Percentiles rank a stretch among this genome's conserved stretches.
phyloP scores from a whole-genome alignment of 1,284 basidiomycete genomes.

The Meripilus lineatus region DNA sequence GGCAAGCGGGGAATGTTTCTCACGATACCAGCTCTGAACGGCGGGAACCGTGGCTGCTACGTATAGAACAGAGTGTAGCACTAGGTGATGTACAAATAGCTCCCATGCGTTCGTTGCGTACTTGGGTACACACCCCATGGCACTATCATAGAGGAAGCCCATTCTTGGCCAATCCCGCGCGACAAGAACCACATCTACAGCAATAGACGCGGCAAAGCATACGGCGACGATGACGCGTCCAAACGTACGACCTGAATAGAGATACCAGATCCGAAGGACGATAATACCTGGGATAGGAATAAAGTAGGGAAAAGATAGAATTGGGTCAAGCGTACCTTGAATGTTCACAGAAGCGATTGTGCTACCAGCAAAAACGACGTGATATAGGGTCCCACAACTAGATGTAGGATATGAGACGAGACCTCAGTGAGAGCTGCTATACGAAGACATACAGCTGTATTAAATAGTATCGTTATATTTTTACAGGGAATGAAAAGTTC shows the following conservation, averaged over 20 bases:
- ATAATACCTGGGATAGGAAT: conserved; percentile 25
- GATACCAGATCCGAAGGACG: conserved; percentile 25
- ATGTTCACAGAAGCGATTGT: conserved; percentile 14
- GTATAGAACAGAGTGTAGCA: conserved; percentile 21
- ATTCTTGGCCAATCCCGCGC: conserved; percentile 14
- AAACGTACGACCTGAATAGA: conserved; percentile 18
- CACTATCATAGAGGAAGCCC: conserved; percentile 6
- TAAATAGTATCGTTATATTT: too few relatives aligned
- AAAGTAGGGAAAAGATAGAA: background rate
- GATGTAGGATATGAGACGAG: background rate
- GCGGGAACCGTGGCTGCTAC: conserved; percentile 17
- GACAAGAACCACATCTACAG: conserved; percentile 9
- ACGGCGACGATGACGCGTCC: conserved; percentile 14
- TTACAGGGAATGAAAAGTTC: background rate
- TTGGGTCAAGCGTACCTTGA: conserved; percentile 14
- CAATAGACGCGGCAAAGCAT: conserved; percentile 11
- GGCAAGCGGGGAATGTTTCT: conserved; percentile 14
- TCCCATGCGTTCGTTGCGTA: conserved; percentile 17
- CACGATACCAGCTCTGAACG: conserved; percentile 10
- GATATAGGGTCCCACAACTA: too few relatives aligned
- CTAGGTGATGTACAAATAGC: conserved; percentile 18
- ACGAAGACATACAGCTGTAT: too few relatives aligned
- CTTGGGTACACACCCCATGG: conserved; percentile 19
- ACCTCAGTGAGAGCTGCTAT: background rate
- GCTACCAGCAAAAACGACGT: background rate